phyloP scores from a whole-genome alignment of 2,329 filamentous ascomycete species.

The Tolypocladium inflatum region DNA sequence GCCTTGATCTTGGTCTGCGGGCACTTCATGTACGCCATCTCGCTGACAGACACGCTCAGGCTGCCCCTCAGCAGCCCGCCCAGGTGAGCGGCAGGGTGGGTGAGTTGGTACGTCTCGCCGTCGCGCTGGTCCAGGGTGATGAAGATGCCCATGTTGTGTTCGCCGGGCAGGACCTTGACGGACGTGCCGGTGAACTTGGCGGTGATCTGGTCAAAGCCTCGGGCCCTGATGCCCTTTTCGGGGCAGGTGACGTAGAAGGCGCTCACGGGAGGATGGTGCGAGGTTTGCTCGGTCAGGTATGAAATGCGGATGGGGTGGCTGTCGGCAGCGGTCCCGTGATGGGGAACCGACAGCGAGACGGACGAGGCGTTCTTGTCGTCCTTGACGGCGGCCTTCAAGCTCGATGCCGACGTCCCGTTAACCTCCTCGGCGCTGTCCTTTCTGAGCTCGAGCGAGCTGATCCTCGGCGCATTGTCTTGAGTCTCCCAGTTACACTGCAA shows the following conservation, averaged over 20 bases:
- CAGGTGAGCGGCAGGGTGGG: constrained; percentile 86
- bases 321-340: constrained; percentile 32
- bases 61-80: constrained; percentile 80
- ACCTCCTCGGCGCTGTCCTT: constrained; percentile 21
- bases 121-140: constrained; percentile 71
- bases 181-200: constrained; percentile 97
- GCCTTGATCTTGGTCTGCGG: constrained; percentile 84
- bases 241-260: constrained; percentile 92
- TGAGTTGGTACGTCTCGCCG: constrained; percentile 89
- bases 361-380: constrained; percentile 36
- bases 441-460: constrained; percentile 38
- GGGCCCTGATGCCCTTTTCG: constrained; percentile 76
- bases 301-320: constrained; percentile 65
- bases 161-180: constrained; percentile 80
- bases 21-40: constrained; percentile 82
- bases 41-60: constrained; percentile 83
- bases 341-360: constrained; percentile 41
- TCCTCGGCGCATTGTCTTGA: constrained; percentile 63
- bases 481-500: constrained; percentile 88
- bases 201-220: constrained; percentile 90
- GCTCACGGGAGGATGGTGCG: constrained; percentile 93
- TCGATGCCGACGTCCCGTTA: constrained; percentile 33
- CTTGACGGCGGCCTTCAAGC: constrained; percentile 34
- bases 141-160: constrained; percentile 94
- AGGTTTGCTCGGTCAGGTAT: constrained; percentile 95